Evolutionary conservation across 768 basidiomycete genomes (phyloP).

Genomic region (Calvatia gigantea): DNA sequence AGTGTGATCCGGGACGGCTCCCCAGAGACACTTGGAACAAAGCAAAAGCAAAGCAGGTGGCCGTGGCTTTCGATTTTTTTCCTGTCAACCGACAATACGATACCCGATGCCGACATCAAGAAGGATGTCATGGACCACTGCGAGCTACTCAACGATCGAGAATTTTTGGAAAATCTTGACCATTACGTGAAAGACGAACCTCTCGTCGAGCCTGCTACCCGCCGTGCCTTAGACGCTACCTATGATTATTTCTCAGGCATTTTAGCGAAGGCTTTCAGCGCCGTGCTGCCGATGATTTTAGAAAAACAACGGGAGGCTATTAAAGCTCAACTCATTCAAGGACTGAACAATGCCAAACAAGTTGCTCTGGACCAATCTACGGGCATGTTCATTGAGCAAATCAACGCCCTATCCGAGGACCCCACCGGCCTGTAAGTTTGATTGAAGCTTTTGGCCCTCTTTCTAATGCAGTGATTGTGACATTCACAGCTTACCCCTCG

Average conservation of each 20-base stretch:
- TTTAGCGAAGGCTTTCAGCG: neutral
- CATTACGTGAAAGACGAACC: neutral
- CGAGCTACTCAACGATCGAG: neutral
- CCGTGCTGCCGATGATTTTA: neutral
- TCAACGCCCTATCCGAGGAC: neutral
- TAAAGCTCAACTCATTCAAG: neutral
- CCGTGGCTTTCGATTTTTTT: neutral
- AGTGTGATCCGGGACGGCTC: neutral
- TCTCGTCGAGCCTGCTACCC: conserved; percentile 1
- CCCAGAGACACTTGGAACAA: neutral
- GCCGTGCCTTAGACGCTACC: neutral
- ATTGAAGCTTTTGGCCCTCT: too few relatives aligned
- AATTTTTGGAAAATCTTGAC: neutral
- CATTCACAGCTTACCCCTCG: neutral
- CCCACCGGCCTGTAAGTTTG: neutral
- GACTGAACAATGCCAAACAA: neutral
- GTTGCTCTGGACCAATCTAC: neutral
- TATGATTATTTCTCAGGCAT: neutral
- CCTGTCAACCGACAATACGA: neutral
- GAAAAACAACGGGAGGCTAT: neutral
- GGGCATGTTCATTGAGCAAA: neutral
- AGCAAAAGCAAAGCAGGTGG: neutral
- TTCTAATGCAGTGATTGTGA: neutral
- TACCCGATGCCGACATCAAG: neutral
- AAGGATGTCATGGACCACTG: neutral